Evolutionary conservation across 768 basidiomycete genomes (phyloP), one percentile per base, ranked within the genome.

Genomic region (Amyloporia xantha): DNA sequence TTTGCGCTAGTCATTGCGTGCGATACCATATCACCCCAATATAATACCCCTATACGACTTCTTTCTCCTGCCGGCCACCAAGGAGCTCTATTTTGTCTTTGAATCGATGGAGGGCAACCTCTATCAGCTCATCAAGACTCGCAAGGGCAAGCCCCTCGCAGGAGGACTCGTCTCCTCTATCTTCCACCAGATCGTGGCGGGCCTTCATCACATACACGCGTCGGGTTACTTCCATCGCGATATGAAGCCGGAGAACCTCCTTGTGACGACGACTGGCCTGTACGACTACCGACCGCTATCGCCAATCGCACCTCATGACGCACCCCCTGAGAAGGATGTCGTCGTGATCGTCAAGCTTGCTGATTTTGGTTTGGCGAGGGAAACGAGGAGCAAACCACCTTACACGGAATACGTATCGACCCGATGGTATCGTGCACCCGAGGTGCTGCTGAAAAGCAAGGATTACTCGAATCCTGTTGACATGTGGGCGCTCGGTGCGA

Each of bases 101-200:
- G 96, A 99, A 70, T 94, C 93, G 61, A 98, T 99, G 96, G 96
- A 99, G 68, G 96, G 96, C 62, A 98, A 99, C 69, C 81, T 99
- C 41, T 99, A 95, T 70, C 96, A 99, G 66, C 88, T 99, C 71
- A 95, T 97, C 69, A 97, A 95, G 71, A 82, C 93, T 41, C 85
- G 96, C 53, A 91, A 91, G 69, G 93, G 94, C 51, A 84, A 94
- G 53, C 82, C 92, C 5, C 82, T 99, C 52, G 95, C 96, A n/a
- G 91, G 91, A 39, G 96, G 96, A 55, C 85, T 99, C 57, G 86
- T 95, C 53, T 89, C 92, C 20, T 91, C 88, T 59, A 92, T 97
- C 58, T 97, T 96, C 66, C 82, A 79, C 49, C 96, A 99, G 68
- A 88, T 94, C 60, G 82, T 91, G 39, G 72, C 80, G 13, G 96